Evolutionary conservation across 371 early-diverging fungal species (phyloP), one percentile per base, ranked within the genome.

Genomic region (Mortierella sp.): DNA sequence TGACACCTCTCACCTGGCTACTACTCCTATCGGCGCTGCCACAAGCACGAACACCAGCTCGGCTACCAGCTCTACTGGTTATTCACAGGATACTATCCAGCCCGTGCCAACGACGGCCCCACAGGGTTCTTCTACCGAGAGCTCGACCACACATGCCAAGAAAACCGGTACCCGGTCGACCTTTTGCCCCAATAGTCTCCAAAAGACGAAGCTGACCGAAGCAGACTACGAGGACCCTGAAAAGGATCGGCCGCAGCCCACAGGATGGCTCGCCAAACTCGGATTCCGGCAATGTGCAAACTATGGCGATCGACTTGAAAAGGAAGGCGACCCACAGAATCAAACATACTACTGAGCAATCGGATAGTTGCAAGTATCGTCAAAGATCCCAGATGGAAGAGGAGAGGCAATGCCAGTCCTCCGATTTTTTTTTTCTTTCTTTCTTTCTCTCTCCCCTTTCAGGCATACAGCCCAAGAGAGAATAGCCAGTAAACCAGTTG

Each of bases 121-220:
- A 53, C 11, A 53, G 1, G 53, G 47, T 45, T 70, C 75, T 28
- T 64, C 74, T 30, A 59, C n/a, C 25, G 63, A 62, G 18, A 62
- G 57, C 21, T 56, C 69, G 52, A 62, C 56, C 63, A 60, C 60
- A 9, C 18, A 21, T 7, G 55, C 53, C 15, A 72, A 55, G 25
- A 77, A 77, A 62, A 77, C 77, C 5, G 77, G 77, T 14, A 77
- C 77, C 29, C 77, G 77, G 45, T 77, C 77, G 16, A 77, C 77
- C 4, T 77, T 77, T 26, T 77, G 77, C 58, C 72, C 72, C 68
- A 61, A 65, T 0, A 48, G 59, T 14, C 75, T 60, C 30, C 60
- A 60, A 51, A 60, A 67, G 29, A 66, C 71, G 44, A 70, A 70
- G 19, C 51, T 70, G 56, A 70, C 75, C 0, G 74, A 68, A 3